Conservation (phyloP, 2,329 filamentous ascomycete genomes). For the Reticulascus tulasneorum region DNA sequence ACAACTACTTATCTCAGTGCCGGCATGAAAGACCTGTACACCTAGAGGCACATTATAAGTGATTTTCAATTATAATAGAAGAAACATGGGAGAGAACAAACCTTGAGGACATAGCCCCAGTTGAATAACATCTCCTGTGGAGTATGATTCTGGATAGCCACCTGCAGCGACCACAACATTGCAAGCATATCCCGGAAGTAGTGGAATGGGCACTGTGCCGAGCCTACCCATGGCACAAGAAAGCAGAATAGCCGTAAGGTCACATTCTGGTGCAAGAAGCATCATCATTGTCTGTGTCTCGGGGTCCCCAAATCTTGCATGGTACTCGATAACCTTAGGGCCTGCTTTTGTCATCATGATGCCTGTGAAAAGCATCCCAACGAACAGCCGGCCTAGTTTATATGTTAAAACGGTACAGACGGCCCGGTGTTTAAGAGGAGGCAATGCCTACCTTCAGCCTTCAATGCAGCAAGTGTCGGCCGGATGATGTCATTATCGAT, state of each 20-base stretch:
- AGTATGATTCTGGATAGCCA: constrained; percentile 82
- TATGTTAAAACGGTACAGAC: not conserved
- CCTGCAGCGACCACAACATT: constrained; percentile 93
- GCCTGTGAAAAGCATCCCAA: constrained; percentile 81
- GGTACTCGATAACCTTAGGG: constrained; percentile 85
- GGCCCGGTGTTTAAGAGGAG: not conserved
- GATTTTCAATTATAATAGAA: too few relatives aligned
- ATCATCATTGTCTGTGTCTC: constrained; percentile 85
- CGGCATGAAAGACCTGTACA: constrained; percentile 86
- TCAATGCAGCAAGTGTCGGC: constrained; percentile 72
- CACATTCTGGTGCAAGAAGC: constrained; percentile 71
- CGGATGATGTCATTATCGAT: constrained; percentile 82
- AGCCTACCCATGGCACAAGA: constrained; percentile 77
- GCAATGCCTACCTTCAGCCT: constrained; percentile 1
- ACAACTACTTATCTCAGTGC: constrained; percentile 65
- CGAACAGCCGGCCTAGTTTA: constrained; percentile 44
- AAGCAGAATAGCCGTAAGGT: constrained; percentile 84
- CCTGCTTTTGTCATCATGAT: constrained; percentile 84
- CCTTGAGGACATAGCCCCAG: constrained; percentile 29
- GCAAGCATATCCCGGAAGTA: constrained; percentile 70
- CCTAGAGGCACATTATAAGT: constrained; percentile 18
- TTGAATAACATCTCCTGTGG: constrained; percentile 65
- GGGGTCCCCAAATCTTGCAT: constrained; percentile 87
- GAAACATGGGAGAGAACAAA: constrained; percentile 15
- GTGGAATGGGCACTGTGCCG: constrained; percentile 62